Evolutionary conservation across 441 rosid genomes (phyloP), one percentile per base, ranked within the genome.

Genomic region (Bruguiera hainesii): DNA sequence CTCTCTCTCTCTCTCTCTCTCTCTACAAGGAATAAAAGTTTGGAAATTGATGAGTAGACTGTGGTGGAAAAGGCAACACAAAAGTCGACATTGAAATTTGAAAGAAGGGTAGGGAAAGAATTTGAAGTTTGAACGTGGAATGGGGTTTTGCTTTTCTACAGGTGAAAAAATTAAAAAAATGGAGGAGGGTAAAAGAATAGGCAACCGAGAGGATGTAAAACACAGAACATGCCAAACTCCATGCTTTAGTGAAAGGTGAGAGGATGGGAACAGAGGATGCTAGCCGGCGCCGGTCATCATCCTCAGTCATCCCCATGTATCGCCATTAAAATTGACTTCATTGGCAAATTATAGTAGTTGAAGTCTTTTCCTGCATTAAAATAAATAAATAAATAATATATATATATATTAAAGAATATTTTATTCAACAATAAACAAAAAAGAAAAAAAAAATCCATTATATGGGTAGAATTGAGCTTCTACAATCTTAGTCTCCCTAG

Each of bases 191-290:
- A 76, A 76, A 61, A 51, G 65, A 67, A 73, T 55, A 63, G 82
- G 60, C 68, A 73, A 67, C 48, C 64, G 64, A 10, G 60, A 10
- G 60, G 5, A 7, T 48, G 35, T 3, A 11, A 0, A 42, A n/a
- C 58, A 26, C 65, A 65, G 71, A 64, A 42, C 68, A 66, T 71
- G 67, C 31, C 31, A 65, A 66, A 60, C 16, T 56, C 59, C 33
- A 68, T 66, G 56, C 68, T 78, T 77, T 71, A n/a, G 80, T 77
- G 81, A 72, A 67, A 76, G 69, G 7, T 21, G 52, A 60, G 58
- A 57, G 76, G 63, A 73, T 73, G 55, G 61, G 59, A 68, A 56
- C 37, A 70, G 26, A 60, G 58, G 58, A 57, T 50, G 30, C 37
- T 42, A 6, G 68, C 65, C 80, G 64, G 72, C 72, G 64, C 70